Conservation (phyloP, 306 rosid species). For the Medicago truncatula region MtrunA17r5.0-ANR NC_053043.1:34513001-34513500, state of each 20-base stretch:
- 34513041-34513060: constrained; percentile 35
- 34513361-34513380: constrained; percentile 29
- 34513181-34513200: constrained; percentile 60
- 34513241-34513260: constrained; percentile 30
- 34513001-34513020: neutral
- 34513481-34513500: too few relatives aligned
- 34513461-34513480: too few relatives aligned
- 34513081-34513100: constrained; percentile 40
- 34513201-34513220: constrained; percentile 40
- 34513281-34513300: neutral
- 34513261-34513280: constrained; percentile 39
- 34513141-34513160: neutral
- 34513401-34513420: constrained; percentile 30
- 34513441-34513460: neutral
- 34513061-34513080: constrained; percentile 38
- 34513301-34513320: constrained; percentile 44
- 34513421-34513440: constrained; percentile 38
- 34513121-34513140: neutral
- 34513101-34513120: constrained; percentile 40
- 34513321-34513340: constrained; percentile 58
- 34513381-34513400: constrained; percentile 31
- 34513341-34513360: constrained; percentile 27
- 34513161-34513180: constrained; percentile 35
- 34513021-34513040: neutral
- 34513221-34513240: constrained; percentile 33